Evolutionary conservation across 768 basidiomycete genomes (phyloP), one percentile per base, ranked within the genome.

Genomic region (Dioszegia hungarica): DNA sequence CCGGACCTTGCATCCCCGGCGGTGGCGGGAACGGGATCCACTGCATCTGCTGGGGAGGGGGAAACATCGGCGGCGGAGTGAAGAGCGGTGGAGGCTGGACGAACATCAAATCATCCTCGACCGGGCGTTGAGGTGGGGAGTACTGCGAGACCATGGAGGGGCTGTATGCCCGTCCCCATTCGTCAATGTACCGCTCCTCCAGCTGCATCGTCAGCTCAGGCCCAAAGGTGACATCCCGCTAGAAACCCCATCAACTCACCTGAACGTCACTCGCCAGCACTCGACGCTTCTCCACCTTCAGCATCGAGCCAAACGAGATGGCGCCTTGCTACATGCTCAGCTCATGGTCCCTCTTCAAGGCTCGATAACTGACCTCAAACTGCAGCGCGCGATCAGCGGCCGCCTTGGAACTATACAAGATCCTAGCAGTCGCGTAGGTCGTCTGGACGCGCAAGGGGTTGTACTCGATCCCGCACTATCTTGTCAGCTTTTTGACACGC

Each of bases 121-220:
- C 4, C 15, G 49, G 49, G 3, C 20, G 34, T 1, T 24, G 34
- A 3, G 55, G 58, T 1, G 63, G 63, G 27, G 54, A 57, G 25
- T 64, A 64, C 29, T 66, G 68, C 0, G 62, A 60, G 12, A 55
- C 59, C 61, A 70, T 64, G 2, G 68, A 65, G 1, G 66, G 66
- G 36, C 55, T 58, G 44, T 67, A 57, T 0, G 66, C 47, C 45
- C 66, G 56, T 4, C 63, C 66, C 12, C 20, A 24, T 14, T 59
- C 37, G 38, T 70, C 68, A 22, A 70, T 19, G 34, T 48, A 65
- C 58, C 60, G 63, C 28, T 70, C 66, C 39, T 59, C 51, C 4
- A 53, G 33, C 66, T 70, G 44, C 1, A 12, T n/a, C 29, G 20
- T 44, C 28, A 45, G 52, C 33, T 31, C 12, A n/a, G n/a, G n/a